Percentiles rank a stretch among this genome's conserved stretches.
Evolutionary conservation across 2,329 filamentous ascomycete species (phyloP).

Genomic region (Colletotrichum sp.): DNA sequence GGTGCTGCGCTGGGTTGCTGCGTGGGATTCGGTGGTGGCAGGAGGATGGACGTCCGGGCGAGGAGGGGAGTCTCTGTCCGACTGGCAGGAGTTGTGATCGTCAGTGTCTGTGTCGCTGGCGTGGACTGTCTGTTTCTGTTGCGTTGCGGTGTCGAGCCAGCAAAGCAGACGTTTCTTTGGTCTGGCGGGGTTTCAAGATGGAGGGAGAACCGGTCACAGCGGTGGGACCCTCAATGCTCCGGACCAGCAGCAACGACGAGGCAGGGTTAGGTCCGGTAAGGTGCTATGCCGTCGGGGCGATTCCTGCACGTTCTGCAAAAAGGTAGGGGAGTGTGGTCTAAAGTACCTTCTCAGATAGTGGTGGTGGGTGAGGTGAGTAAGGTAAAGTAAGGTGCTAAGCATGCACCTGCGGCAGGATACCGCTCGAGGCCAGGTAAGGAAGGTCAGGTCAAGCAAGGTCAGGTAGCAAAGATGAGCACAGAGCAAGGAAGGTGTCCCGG

Average conservation of each 20-base stretch:
- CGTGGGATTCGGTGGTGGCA: neutral
- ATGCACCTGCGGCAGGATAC: neutral
- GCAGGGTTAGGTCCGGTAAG: neutral
- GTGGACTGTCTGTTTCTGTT: neutral
- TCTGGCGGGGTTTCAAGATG: constrained; percentile 36
- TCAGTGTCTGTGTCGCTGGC: neutral
- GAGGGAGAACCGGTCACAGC: constrained; percentile 16
- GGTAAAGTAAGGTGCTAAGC: neutral
- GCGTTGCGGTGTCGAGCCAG: neutral
- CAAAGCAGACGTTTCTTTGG: neutral
- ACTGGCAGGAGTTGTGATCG: neutral
- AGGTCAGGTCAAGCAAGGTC: neutral
- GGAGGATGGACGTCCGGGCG: neutral
- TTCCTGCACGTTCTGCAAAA: neutral
- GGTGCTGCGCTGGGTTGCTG: neutral
- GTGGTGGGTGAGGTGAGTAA: constrained; percentile 2
- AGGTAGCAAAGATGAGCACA: neutral
- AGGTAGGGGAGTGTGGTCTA: neutral
- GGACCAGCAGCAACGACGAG: neutral
- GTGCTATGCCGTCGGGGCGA: neutral
- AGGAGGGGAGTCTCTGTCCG: neutral
- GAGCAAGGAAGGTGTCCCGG: neutral
- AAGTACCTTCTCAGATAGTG: neutral
- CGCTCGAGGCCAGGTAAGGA: neutral
- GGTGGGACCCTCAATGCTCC: constrained; percentile 18